Conservation (phyloP, 2,329 filamentous ascomycete species). For the Aspergillus terreus region DNA sequence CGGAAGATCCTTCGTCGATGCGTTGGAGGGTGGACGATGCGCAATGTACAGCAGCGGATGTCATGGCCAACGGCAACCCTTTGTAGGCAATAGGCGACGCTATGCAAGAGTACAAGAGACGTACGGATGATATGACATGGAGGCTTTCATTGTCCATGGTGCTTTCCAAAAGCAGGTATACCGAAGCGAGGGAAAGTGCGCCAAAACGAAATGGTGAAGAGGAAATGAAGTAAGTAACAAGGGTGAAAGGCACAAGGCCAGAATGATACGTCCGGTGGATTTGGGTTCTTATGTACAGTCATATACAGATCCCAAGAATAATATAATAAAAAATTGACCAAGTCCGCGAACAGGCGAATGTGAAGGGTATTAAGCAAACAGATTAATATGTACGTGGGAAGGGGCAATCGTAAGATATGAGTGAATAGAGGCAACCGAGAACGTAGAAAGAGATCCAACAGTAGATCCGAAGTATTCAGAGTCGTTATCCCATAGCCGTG, state of each 20-base stretch:
- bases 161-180: conserved; percentile 1
- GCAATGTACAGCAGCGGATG: not conserved
- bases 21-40: not conserved
- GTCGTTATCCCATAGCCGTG: conserved; percentile 34
- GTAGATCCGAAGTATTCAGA: conserved; percentile 1
- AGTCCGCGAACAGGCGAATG: not conserved
- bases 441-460: not conserved
- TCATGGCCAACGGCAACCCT: not conserved
- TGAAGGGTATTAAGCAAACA: conserved; percentile 3
- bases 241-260: not conserved
- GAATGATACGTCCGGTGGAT: not conserved
- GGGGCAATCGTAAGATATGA: conserved; percentile 10
- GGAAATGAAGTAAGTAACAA: not conserved
- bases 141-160: not conserved
- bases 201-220: not conserved
- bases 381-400: conserved; percentile 19
- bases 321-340: not conserved
- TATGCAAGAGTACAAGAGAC: not conserved
- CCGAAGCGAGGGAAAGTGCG: not conserved
- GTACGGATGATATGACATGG: not conserved
- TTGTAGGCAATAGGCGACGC: not conserved
- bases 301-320: conserved; percentile 8
- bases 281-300: not conserved
- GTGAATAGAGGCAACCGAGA: conserved; percentile 2
- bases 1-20: conserved; percentile 14